Conservation (phyloP, 2,329 filamentous ascomycete species). For the Sporothrix brasiliensis region DNA sequence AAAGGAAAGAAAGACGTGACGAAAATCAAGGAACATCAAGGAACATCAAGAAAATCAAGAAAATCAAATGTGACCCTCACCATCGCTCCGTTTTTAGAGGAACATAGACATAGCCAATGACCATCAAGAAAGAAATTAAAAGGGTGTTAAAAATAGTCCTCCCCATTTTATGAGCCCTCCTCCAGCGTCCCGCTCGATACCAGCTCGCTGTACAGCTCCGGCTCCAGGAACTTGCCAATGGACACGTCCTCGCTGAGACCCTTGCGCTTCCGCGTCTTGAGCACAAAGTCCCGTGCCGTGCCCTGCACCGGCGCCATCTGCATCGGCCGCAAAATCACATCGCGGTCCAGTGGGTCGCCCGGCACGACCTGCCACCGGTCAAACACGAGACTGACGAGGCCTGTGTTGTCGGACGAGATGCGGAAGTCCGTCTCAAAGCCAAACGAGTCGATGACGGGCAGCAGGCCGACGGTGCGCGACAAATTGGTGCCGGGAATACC, state of each 20-base stretch:
- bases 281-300: conserved; percentile 90
- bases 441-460: conserved; percentile 96
- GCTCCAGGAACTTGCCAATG: conserved; percentile 94
- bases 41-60: background rate
- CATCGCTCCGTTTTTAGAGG: conserved; percentile 17
- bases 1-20: background rate
- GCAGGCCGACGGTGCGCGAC: conserved; percentile 85
- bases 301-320: conserved; percentile 87
- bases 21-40: conserved; percentile 16
- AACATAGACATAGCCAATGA: background rate
- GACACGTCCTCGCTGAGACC: conserved; percentile 93
- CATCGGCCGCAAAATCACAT: conserved; percentile 77
- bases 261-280: conserved; percentile 93
- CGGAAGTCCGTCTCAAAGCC: conserved; percentile 97
- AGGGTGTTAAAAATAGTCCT: background rate
- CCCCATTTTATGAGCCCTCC: conserved; percentile 41
- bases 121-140: background rate
- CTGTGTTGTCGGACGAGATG: conserved; percentile 92
- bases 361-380: conserved; percentile 96
- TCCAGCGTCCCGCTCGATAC: conserved; percentile 88
- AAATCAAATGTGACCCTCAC: conserved; percentile 20
- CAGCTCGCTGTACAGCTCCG: conserved; percentile 84
- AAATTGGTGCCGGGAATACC: conserved; percentile 92
- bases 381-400: conserved; percentile 88
- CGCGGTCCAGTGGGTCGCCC: conserved; percentile 89